Conservation (phyloP, 305 asterid genomes). For the Fraxinus albicans region DNA sequence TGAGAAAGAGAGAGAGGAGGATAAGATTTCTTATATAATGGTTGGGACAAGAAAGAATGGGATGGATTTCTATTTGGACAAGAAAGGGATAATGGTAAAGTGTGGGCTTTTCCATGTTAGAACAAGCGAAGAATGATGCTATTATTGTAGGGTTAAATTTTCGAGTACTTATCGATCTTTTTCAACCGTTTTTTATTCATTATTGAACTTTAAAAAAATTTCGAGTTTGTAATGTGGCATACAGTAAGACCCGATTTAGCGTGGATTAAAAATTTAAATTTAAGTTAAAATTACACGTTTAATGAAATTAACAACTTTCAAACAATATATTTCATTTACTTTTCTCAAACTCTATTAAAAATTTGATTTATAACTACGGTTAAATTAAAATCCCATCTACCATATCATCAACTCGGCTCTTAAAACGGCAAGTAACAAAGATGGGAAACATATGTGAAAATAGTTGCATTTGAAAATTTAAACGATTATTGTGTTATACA, state of each 20-base stretch:
- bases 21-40: constrained; percentile 14
- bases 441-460: not conserved
- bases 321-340: too few species aligned
- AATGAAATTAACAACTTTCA: too few species aligned
- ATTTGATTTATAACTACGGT: not conserved
- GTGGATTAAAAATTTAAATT: not conserved
- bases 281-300: too few species aligned
- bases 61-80: not conserved
- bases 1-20: not conserved
- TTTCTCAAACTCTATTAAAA: too few species aligned
- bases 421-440: not conserved
- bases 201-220: not conserved
- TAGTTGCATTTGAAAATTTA: not conserved
- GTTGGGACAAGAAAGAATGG: not conserved
- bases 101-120: not conserved
- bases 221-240: not conserved
- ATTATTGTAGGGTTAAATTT: not conserved
- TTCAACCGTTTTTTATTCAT: not conserved
- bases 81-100: not conserved
- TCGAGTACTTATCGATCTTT: not conserved
- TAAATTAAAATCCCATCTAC: not conserved
- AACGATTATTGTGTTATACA: not conserved
- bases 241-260: not conserved
- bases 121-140: not conserved
- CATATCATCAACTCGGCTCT: not conserved